These are phyloP conservation scores for Pachyrhizus erosus DNA, from an alignment of 306 rosid species.

Conservation along the genomic window DNA sequence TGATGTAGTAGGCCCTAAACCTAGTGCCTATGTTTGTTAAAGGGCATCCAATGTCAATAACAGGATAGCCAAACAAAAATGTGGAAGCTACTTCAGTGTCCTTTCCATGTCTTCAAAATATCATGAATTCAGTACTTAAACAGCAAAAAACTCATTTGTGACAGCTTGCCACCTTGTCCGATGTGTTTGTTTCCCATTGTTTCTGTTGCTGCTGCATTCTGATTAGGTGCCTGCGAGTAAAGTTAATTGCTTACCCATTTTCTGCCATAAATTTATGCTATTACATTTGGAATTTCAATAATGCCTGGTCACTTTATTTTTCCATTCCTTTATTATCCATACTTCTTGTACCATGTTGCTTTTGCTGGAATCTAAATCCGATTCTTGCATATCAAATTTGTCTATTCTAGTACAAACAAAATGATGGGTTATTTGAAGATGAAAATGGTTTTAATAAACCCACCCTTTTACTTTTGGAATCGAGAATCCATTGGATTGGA, in stretches of 20 bases:
- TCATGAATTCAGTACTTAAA: constrained; percentile 34
- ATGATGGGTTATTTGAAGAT: constrained; percentile 29
- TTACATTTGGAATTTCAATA: constrained; percentile 33
- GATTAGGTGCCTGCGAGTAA: background rate
- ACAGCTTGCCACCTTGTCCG: constrained; percentile 36
- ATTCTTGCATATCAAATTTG: constrained; percentile 5
- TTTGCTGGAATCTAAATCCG: constrained; percentile 24
- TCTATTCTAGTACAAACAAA: constrained; percentile 19
- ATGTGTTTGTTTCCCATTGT: constrained; percentile 16
- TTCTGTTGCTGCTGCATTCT: constrained; percentile 33
- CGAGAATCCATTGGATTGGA: background rate
- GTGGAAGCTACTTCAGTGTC: constrained; percentile 37
- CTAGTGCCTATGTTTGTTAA: constrained; percentile 22
- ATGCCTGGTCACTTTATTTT: background rate
- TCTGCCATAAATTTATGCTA: background rate
- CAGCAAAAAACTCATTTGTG: constrained; percentile 23
- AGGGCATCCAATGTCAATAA: constrained; percentile 33
- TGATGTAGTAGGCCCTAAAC: constrained; percentile 36
- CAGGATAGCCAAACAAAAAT: constrained; percentile 23
- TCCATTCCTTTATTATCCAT: constrained; percentile 1
- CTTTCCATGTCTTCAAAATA: constrained; percentile 35
- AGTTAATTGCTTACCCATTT: constrained; percentile 31
- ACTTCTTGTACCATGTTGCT: constrained; percentile 22
- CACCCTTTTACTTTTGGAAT: constrained; percentile 6
- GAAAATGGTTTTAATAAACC: constrained; percentile 4